Evolutionary conservation across 805 yeast genomes (phyloP), one percentile per base, ranked within the genome.

Genomic region (Martiniozyma abietophila): DNA sequence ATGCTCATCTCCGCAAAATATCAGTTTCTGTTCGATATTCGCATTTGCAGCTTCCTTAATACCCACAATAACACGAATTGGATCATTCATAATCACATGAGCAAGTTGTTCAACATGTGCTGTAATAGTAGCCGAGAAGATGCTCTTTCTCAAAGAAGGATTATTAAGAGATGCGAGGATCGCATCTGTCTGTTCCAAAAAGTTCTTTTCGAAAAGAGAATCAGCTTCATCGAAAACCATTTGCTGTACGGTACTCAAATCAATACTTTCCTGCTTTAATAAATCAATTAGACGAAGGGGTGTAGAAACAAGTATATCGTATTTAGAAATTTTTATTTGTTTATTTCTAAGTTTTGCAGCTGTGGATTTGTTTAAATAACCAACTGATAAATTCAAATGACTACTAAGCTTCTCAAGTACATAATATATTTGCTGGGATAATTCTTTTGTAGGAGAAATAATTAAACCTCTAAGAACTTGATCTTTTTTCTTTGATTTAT

Each of bases 221-320:
- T 92, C 99, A 8, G 96, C 97, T 60, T 92, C 99, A 65, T 92
- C 99, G 46, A 92, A 75, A 15, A 92, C 72, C 31, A 92, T 61
- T 50, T 74, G 77, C 43, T 77, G 77, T n/a, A 89, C 84, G 18
- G 62, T 59, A 5, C 74, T 58, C 27, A 89, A 65, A 44, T 74
- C 76, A 16, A 83, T 54, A 8, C 69, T 63, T 25, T 71, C 81
- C 32, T 64, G 65, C 38, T 76, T 73, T 15, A 86, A 72, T 21
- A 83, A 66, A 47, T 86, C 95, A 25, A 89, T 80, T 39, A 92
- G 69, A 48, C 97, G 67, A 46, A 85, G 65, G 3, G 99, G 99
- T 0, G 98, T 92, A 2, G 94, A 64, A 4, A 92, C 80, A 19
- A 92, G 50, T 4, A 92, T 67, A 53, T 88, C 96, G 55, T 73